phyloP scores from a whole-genome alignment of 1,139 yeast species.

The Candida tetrigidarum region DNA sequence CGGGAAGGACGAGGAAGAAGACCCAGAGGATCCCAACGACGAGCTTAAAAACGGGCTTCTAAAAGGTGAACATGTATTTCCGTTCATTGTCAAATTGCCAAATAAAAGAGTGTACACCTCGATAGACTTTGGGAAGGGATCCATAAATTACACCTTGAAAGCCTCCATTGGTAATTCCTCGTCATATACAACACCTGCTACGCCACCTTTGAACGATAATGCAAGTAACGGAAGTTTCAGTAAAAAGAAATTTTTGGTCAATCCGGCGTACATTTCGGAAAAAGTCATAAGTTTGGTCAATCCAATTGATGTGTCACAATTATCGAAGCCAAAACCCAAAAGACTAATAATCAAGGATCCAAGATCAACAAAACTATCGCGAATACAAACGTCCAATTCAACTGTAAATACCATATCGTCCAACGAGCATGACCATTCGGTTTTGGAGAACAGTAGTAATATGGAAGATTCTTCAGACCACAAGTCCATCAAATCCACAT shows the following conservation, averaged over 20 bases:
- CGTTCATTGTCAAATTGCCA: conserved; percentile 81
- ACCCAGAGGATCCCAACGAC: conserved; percentile 13
- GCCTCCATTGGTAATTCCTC: conserved; percentile 52
- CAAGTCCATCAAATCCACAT: conserved; percentile 11
- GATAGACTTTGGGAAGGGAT: conserved; percentile 83
- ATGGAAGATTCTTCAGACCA: conserved; percentile 8
- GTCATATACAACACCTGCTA: conserved; percentile 13
- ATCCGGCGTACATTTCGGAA: conserved; percentile 50
- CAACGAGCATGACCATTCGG: conserved; percentile 4
- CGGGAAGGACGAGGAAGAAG: conserved; percentile 42
- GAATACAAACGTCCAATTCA: conserved; percentile 57
- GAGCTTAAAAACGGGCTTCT: conserved; percentile 53
- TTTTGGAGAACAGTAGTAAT: not conserved
- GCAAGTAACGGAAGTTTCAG: conserved; percentile 11
- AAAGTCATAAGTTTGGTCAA: conserved; percentile 62
- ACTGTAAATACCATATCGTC: conserved; percentile 52
- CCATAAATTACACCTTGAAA: conserved; percentile 68
- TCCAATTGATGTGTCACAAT: conserved; percentile 72
- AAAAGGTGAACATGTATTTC: conserved; percentile 87
- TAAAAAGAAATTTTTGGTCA: conserved; percentile 23
- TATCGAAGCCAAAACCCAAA: conserved; percentile 73
- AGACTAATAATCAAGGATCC: conserved; percentile 61
- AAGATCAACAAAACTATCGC: conserved; percentile 30
- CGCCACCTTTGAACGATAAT: conserved; percentile 11
- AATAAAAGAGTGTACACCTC: conserved; percentile 71